Conservation (phyloP, 768 basidiomycete genomes). For the Auricularia heimuer region DNA sequence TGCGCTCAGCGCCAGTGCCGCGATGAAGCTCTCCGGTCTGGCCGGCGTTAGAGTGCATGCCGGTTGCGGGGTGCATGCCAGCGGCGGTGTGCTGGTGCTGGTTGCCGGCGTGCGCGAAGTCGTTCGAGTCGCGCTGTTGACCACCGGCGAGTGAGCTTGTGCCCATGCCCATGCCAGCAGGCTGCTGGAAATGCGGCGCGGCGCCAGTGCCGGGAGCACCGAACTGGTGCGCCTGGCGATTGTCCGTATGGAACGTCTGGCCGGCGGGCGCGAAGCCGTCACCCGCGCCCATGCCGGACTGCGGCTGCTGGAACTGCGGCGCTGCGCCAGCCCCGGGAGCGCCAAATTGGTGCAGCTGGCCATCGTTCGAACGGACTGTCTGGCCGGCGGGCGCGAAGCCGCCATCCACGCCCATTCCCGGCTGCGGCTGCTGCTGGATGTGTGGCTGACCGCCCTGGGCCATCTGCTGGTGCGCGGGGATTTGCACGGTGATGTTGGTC, state of each 20-base stretch:
- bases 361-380: background rate
- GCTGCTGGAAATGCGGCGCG: background rate
- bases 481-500: constrained; percentile 1
- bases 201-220: background rate
- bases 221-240: background rate
- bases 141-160: background rate
- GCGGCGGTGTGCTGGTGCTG: background rate
- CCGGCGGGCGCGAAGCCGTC: background rate
- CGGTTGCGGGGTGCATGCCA: background rate
- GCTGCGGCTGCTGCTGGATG: background rate
- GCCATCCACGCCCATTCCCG: background rate
- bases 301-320: background rate
- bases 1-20: background rate
- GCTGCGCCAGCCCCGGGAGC: background rate
- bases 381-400: background rate
- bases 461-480: background rate
- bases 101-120: background rate
- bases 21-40: background rate
- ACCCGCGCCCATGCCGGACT: background rate
- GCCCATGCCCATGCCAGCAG: background rate
- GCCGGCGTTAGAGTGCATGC: background rate
- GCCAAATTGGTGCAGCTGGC: background rate
- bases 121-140: background rate
- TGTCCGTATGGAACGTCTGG: background rate
- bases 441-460: background rate